phyloP scores from a whole-genome alignment of 768 basidiomycete species.

The Amanita thiersii region DNA sequence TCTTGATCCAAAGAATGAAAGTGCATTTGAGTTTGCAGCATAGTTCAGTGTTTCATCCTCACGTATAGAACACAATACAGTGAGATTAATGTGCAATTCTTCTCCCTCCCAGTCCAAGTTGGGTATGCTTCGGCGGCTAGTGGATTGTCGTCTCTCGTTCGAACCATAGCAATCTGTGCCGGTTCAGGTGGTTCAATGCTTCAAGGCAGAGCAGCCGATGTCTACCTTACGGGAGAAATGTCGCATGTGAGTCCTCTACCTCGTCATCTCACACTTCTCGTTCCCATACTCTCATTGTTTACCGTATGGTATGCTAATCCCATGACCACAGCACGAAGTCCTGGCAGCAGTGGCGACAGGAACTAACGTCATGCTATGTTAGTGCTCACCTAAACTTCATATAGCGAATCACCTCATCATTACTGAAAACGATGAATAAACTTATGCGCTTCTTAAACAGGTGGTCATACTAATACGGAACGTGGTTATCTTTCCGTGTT shows the following conservation, averaged over 20 bases:
- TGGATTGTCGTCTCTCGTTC: slow-evolving; percentile 27
- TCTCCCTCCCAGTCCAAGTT: slow-evolving; percentile 66
- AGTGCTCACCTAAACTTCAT: slow-evolving; percentile 30
- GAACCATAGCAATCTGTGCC: slow-evolving; percentile 82
- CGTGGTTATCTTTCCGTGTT: slow-evolving; percentile 83
- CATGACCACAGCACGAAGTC: slow-evolving; percentile 66
- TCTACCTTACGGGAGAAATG: slow-evolving; percentile 93
- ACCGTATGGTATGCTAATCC: slow-evolving; percentile 13
- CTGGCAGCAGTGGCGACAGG: slow-evolving; percentile 73
- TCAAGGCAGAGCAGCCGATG: slow-evolving; percentile 64
- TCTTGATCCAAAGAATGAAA: slow-evolving; percentile 64
- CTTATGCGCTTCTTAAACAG: slow-evolving; percentile 26
- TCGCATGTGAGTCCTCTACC: slow-evolving; percentile 50
- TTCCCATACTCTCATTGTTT: neutral
- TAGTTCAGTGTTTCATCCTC: slow-evolving; percentile 32
- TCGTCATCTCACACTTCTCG: slow-evolving; percentile 9
- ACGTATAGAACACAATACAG: slow-evolving; percentile 4
- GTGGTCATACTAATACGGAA: slow-evolving; percentile 93
- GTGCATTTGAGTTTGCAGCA: slow-evolving; percentile 48
- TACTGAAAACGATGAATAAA: slow-evolving; percentile 15
- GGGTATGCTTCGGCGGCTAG: slow-evolving; percentile 33
- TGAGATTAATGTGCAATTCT: slow-evolving; percentile 2
- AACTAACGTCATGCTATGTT: slow-evolving; percentile 78
- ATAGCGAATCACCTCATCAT: slow-evolving; percentile 17
- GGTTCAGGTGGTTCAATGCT: slow-evolving; percentile 83